Evolutionary conservation across 441 rosid genomes (phyloP), one percentile per base, ranked within the genome.

Genomic region (Syzygium malaccense): DNA sequence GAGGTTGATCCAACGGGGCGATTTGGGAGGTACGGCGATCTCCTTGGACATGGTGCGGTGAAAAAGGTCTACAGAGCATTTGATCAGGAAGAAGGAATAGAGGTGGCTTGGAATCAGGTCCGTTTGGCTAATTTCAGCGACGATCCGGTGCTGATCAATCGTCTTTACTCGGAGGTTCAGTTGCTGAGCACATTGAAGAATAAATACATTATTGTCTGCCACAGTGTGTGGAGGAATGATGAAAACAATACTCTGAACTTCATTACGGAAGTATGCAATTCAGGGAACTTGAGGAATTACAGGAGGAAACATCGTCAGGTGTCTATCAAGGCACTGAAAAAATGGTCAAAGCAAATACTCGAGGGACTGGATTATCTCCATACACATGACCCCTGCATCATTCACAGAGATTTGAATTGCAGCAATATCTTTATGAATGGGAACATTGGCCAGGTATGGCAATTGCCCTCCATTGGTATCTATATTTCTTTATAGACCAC

Each of bases 41-140:
- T 95, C 71, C 95, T 95, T 5, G 96, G 97, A 86, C 87, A 91
- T 14, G 97, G 97, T 86, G 94, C 96, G 1, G 95, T 94, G 89
- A 95, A 95, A 92, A 95, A 93, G 91, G 97, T 95, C 26, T 95
- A 94, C 55, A 91, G 98, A 88, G 97, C 94, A 45, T 95, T 95
- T 87, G 96, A 95, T 88, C 96, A 94, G 90, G 95, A 94, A 91
- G 95, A 95, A 93, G 96, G 96, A 12, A 92, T 93, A 71, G 96
- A 95, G 91, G 96, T 95, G 89, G 98, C 96, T 5, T 95, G 98
- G 98, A 95, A 95, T 89, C 96, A 94, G 90, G 98, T 95, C 57
- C 92, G 92, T 64, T 87, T 95, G 90, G 88, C 93, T 60, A 92
- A 92, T 56, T 93, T 93, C 86, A 88, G 89, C n/a, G 94, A 93